Conservation (phyloP, 2,329 filamentous ascomycete genomes). For the Fusarium buharicum region DNA sequence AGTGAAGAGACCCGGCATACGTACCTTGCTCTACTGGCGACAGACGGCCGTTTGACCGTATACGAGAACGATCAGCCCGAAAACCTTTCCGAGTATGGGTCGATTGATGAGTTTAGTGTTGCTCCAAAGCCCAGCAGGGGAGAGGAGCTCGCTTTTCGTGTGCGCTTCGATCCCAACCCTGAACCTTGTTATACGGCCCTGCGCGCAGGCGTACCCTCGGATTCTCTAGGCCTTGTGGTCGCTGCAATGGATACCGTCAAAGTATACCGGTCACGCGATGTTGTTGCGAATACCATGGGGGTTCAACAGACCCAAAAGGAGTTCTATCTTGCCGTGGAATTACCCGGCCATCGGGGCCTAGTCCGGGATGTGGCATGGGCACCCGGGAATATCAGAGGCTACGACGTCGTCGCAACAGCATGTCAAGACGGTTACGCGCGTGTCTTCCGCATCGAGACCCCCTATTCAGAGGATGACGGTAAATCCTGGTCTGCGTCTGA, state of each 20-base stretch:
- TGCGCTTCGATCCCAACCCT: slow-evolving; percentile 89
- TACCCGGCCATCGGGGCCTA: slow-evolving; percentile 77
- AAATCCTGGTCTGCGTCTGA: slow-evolving; percentile 62
- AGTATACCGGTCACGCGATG: slow-evolving; percentile 80
- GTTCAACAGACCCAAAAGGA: slow-evolving; percentile 71
- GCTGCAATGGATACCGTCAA: slow-evolving; percentile 85
- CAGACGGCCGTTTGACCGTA: slow-evolving; percentile 81
- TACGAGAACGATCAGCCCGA: slow-evolving; percentile 89
- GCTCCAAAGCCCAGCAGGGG: slow-evolving; percentile 77
- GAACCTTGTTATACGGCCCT: slow-evolving; percentile 82
- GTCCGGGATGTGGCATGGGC: slow-evolving; percentile 94
- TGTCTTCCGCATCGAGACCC: slow-evolving; percentile 83
- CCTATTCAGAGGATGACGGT: slow-evolving; percentile 58
- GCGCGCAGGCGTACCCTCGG: slow-evolving; percentile 81
- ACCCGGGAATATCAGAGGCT: slow-evolving; percentile 87
- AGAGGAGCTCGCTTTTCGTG: slow-evolving; percentile 86
- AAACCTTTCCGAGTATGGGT: slow-evolving; percentile 78
- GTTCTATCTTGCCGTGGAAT: slow-evolving; percentile 85
- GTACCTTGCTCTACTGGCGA: slow-evolving; percentile 84
- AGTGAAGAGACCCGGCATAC: slow-evolving; percentile 84
- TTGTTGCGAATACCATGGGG: slow-evolving; percentile 62
- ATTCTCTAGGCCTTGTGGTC: slow-evolving; percentile 83
- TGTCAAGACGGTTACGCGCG: slow-evolving; percentile 91
- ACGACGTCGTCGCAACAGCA: slow-evolving; percentile 89
- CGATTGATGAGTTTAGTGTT: slow-evolving; percentile 80